Conservation (phyloP, 768 basidiomycete genomes). For the Hygrophoropsis aurantiaca region DNA sequence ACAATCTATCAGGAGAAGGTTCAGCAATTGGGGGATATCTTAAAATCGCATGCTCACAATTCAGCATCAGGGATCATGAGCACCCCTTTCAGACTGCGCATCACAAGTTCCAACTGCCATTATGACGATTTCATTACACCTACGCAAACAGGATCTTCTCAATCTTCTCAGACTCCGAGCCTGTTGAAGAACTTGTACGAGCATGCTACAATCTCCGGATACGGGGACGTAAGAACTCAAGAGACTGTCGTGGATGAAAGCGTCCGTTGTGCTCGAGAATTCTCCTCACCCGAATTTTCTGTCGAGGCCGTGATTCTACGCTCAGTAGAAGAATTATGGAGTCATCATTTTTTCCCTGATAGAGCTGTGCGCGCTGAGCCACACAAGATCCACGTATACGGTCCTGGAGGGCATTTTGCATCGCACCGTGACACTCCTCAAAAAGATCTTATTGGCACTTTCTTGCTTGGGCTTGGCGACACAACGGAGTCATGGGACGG, state of each 20-base stretch:
- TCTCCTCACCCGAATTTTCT: conserved; percentile 17
- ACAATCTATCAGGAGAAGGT: no score
- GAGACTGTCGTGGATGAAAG: conserved; percentile 17
- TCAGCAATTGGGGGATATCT: background rate
- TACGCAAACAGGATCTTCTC: background rate
- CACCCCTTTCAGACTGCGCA: conserved; percentile 9
- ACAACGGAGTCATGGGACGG: background rate
- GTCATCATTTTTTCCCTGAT: conserved; percentile 15
- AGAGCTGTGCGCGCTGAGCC: conserved; percentile 23
- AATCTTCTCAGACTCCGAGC: no score
- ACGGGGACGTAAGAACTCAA: conserved; percentile 20
- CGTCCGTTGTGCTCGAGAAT: conserved; percentile 26
- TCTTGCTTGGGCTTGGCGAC: conserved; percentile 32
- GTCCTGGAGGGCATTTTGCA: conserved; percentile 26
- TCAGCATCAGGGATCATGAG: background rate
- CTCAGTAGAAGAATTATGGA: conserved; percentile 14
- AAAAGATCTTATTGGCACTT: conserved; percentile 29
- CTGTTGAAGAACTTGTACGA: conserved; percentile 10
- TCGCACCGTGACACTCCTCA: conserved; percentile 28
- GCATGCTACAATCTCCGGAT: conserved; percentile 18
- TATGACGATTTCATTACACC: conserved; percentile 3
- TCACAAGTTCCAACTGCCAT: conserved; percentile 11
- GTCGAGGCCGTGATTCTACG: conserved; percentile 14
- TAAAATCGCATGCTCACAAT: background rate
- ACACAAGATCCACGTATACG: conserved; percentile 34